Percentiles rank a stretch among this genome's conserved stretches.
These are phyloP conservation scores for Fusarium veterinarium DNA, from an alignment of 2,329 filamentous ascomycete species.

Conservation along the genomic window DNA sequence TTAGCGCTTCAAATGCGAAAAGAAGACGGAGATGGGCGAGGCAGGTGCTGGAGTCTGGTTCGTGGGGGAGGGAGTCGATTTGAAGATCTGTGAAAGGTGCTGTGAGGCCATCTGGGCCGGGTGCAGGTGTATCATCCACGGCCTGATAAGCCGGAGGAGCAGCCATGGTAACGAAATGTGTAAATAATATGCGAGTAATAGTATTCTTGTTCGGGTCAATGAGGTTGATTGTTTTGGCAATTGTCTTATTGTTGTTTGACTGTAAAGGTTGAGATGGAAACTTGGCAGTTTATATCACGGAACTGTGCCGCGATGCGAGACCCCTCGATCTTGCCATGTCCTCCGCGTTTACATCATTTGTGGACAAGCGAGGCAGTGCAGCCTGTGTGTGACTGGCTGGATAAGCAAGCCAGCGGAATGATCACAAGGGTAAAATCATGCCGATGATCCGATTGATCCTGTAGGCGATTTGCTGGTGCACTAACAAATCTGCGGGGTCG, in stretches of 20 bases:
- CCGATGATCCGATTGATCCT: constrained; percentile 13
- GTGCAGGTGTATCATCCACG: background rate
- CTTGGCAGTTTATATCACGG: constrained; percentile 12
- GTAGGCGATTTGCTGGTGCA: background rate
- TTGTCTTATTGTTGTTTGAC: background rate
- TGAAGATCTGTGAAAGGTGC: constrained; percentile 29
- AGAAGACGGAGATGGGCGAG: constrained; percentile 72
- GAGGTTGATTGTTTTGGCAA: background rate
- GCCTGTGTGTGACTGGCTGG: background rate
- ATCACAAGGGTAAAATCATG: constrained; percentile 4
- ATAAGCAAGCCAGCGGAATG: background rate
- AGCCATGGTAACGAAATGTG: background rate
- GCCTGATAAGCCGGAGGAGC: constrained; percentile 30
- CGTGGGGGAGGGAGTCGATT: constrained; percentile 9
- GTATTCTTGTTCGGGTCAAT: background rate
- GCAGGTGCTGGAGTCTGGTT: constrained; percentile 34
- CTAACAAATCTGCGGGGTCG: background rate
- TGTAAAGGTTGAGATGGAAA: background rate
- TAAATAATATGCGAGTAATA: background rate
- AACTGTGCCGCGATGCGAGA: background rate
- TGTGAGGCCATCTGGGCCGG: constrained; percentile 3
- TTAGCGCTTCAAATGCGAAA: constrained; percentile 70
- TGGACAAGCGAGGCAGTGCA: constrained; percentile 12
- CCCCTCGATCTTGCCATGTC: background rate
- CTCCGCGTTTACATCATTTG: background rate